Base-by-base conservation (phyloP, 345 rosid genomes). In the Linum tenue region DNA sequence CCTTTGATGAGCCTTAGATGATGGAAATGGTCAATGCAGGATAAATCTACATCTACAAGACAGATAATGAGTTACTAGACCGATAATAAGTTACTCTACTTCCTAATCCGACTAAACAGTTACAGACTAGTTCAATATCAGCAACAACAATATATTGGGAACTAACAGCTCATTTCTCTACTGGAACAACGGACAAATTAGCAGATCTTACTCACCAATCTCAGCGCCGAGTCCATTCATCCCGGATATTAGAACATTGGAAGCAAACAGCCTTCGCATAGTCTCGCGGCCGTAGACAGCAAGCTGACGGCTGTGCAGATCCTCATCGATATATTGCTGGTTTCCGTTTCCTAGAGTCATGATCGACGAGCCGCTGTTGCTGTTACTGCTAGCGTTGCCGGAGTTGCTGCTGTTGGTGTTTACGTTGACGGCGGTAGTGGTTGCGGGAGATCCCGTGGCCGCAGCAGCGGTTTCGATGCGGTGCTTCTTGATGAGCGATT, bases 271-370 rank as follows among this genome's bases (percentile, higher is more conserved):
- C 56, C 95, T 84, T 41, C 88, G 83, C 97, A 95, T 95, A 2
- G 99, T 91, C 80, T 95, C 99, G 2, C 99, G 95, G 39, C 99
- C 99, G 41, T 94, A 94, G 38, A 94, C 99, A 0, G 99, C 99
- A 16, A 95, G 99, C 90, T 95, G 99, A 48, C 99, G 74, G 73
- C 99, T 95, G 79, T 95, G 97, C 43, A 95, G 88, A 83, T 95
- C 99, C 73, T 91, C 99, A 70, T 95, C 97, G 67, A 95, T 95
- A 60, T 87, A 95, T n/a, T 76, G 69, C 56, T 76, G 89, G 56
- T 82, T 85, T 37, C 81, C 76, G 40, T 88, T 79, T 58, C 96
- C 96, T 41, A 81, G 79, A 72, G 89, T 87, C 96, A 91, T 91
- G 78, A 77, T 75, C 69, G 71, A 3, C 39, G 70, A 31, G 48